Percentiles rank a stretch among this genome's conserved stretches.
These are phyloP conservation scores for Pseudomonodictys pantanalensis DNA, from an alignment of 495 filamentous ascomycete species.

Conservation along the genomic window DNA sequence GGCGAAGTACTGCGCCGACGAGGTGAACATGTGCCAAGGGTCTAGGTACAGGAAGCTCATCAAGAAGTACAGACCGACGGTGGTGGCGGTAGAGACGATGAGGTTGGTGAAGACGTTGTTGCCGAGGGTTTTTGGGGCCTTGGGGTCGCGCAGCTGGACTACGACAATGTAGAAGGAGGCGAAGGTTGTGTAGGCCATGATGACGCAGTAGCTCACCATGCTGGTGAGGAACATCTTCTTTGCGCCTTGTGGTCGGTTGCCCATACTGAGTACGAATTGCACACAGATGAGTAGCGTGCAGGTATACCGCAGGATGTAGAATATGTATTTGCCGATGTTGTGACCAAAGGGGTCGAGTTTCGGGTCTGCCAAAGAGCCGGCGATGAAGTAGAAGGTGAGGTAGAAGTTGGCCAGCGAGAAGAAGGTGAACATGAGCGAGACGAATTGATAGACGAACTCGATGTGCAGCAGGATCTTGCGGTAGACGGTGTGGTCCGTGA, in stretches of 20 bases:
- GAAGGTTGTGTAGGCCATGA: constrained; percentile 97
- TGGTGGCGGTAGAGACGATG: constrained; percentile 83
- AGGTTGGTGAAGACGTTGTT: constrained; percentile 92
- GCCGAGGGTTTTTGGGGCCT: constrained; percentile 57
- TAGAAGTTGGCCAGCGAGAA: constrained; percentile 99
- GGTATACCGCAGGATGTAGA: constrained; percentile 77
- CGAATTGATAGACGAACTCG: constrained; percentile 93
- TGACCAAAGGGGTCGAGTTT: constrained; percentile 86
- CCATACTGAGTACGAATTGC: constrained; percentile 98
- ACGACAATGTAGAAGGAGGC: constrained; percentile 82
- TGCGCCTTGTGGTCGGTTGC: constrained; percentile 94
- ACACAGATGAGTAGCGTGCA: constrained; percentile 84
- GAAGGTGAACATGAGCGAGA: constrained; percentile 90
- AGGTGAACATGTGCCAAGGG: constrained; percentile 99
- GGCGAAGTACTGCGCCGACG: constrained; percentile 86
- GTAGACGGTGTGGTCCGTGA: constrained; percentile 82
- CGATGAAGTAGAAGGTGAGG: constrained; percentile 97
- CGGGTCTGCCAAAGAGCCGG: constrained; percentile 82
- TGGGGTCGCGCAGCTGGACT: constrained; percentile 62
- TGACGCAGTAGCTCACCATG: constrained; percentile 83
- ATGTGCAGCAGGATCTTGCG: constrained; percentile 92
- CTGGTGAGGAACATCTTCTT: constrained; percentile 84
- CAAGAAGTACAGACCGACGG: constrained; percentile 91
- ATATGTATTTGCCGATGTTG: constrained; percentile 78
- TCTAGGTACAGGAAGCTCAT: constrained; percentile 95